These are phyloP conservation scores for Perkinsus chesapeaki DNA, from an alignment of 169 alveolate genomes.

Conservation along the genomic window DNA sequence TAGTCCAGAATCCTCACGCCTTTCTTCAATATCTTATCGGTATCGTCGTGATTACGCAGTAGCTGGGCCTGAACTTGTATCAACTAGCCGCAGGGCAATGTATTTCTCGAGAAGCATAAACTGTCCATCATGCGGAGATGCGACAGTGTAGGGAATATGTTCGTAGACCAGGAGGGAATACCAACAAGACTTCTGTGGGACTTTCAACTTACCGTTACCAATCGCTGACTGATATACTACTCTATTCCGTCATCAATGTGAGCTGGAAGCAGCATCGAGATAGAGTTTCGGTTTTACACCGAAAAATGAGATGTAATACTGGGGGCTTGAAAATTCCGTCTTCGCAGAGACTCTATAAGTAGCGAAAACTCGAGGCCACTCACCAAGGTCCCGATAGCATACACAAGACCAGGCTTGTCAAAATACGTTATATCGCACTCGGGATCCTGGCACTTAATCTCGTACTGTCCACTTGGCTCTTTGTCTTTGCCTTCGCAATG, in stretches of 20 bases:
- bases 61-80: background rate
- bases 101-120: too few relatives aligned
- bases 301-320: too few relatives aligned
- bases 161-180: too few relatives aligned
- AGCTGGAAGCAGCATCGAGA: too few relatives aligned
- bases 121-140: too few relatives aligned
- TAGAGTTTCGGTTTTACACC: too few relatives aligned
- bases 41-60: background rate
- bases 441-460: background rate
- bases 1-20: background rate
- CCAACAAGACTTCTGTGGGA: too few relatives aligned
- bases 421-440: background rate
- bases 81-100: background rate
- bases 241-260: too few relatives aligned
- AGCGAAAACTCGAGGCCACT: background rate
- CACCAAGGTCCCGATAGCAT: background rate
- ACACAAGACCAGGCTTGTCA: background rate
- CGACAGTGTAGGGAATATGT: too few relatives aligned
- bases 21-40: background rate
- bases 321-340: too few relatives aligned
- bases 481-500: background rate
- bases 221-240: too few relatives aligned
- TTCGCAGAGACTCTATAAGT: background rate
- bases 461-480: background rate
- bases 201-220: too few relatives aligned